Percentiles rank a stretch among this genome's conserved stretches.
phyloP scores from a whole-genome alignment of 495 filamentous ascomycete species.

The Xylaria intraflava region DNA sequence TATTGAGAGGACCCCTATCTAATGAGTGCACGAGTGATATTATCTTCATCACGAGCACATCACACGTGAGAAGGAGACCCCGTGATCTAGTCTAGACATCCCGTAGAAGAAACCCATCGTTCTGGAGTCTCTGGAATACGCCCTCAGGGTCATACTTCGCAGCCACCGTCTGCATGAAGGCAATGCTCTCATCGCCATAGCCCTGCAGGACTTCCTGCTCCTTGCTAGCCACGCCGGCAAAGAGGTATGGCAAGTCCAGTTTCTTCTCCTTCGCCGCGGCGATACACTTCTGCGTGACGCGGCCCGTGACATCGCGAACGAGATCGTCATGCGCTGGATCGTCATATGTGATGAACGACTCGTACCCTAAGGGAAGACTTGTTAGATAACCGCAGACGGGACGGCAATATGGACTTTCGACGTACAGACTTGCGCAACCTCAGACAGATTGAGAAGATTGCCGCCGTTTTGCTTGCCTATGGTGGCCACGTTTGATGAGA shows the following conservation, averaged over 20 bases:
- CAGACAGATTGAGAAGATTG: conserved; percentile 28
- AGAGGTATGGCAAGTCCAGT: conserved; percentile 48
- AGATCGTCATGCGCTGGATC: conserved; percentile 6
- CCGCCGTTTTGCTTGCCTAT: conserved; percentile 23
- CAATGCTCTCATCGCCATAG: conserved; percentile 36
- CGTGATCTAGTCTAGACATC: neutral
- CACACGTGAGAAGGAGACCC: neutral
- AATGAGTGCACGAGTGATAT: too few relatives aligned
- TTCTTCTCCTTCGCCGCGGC: conserved; percentile 36
- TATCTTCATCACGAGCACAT: too few relatives aligned
- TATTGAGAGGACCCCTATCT: too few relatives aligned
- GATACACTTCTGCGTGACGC: conserved; percentile 14
- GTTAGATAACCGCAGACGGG: neutral
- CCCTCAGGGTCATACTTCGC: conserved; percentile 39
- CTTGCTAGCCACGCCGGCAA: conserved; percentile 45
- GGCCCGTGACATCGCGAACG: conserved; percentile 7
- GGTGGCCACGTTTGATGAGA: conserved; percentile 24
- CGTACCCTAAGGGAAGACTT: conserved; percentile 12
- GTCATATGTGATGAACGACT: conserved; percentile 17
- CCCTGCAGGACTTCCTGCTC: conserved; percentile 37
- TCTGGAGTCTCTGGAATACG: conserved; percentile 36
- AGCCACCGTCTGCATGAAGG: conserved; percentile 28
- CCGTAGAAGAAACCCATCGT: conserved; percentile 30
- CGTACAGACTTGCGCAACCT: conserved; percentile 19
- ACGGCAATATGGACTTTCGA: neutral